These are phyloP conservation scores for Metschnikowia arizonensis DNA, from an alignment of 805 yeast genomes.

Conservation along the genomic window DNA sequence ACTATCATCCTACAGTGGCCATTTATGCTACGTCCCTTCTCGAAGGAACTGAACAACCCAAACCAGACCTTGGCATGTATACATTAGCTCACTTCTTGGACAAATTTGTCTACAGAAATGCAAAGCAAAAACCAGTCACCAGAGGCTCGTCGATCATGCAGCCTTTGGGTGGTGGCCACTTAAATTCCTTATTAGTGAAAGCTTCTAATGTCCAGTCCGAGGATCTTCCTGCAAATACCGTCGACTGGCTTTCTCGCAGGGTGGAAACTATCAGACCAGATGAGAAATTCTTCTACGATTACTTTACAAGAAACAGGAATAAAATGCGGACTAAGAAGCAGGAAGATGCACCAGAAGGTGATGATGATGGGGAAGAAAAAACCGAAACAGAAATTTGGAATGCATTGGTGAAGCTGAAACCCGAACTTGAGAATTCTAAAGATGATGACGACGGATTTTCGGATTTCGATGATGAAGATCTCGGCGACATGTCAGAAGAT, in stretches of 20 bases:
- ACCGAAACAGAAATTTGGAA: slow-evolving; percentile 77
- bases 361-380: slow-evolving; percentile 41
- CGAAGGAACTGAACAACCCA: slow-evolving; percentile 47
- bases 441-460: slow-evolving; percentile 27
- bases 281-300: slow-evolving; percentile 83
- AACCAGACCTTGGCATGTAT: slow-evolving; percentile 89
- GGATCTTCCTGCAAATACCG: slow-evolving; percentile 74
- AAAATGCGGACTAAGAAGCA: slow-evolving; percentile 24
- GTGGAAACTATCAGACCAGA: slow-evolving; percentile 72
- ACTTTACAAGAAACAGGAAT: slow-evolving; percentile 60
- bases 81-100: slow-evolving; percentile 89
- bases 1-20: slow-evolving; percentile 90
- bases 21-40: slow-evolving; percentile 69
- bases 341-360: slow-evolving; percentile 30
- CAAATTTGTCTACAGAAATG: slow-evolving; percentile 90
- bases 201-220: slow-evolving; percentile 44
- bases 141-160: slow-evolving; percentile 96
- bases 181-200: slow-evolving; percentile 63
- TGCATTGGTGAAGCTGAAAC: slow-evolving; percentile 70
- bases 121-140: slow-evolving; percentile 68
- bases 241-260: slow-evolving; percentile 72
- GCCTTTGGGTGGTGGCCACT: slow-evolving; percentile 84
- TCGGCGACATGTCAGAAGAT: slow-evolving; percentile 24
- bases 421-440: slow-evolving; percentile 54
- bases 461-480: slow-evolving; percentile 45